Conservation (phyloP, 495 filamentous ascomycete species). For the Penicillium malachiteum region DNA sequence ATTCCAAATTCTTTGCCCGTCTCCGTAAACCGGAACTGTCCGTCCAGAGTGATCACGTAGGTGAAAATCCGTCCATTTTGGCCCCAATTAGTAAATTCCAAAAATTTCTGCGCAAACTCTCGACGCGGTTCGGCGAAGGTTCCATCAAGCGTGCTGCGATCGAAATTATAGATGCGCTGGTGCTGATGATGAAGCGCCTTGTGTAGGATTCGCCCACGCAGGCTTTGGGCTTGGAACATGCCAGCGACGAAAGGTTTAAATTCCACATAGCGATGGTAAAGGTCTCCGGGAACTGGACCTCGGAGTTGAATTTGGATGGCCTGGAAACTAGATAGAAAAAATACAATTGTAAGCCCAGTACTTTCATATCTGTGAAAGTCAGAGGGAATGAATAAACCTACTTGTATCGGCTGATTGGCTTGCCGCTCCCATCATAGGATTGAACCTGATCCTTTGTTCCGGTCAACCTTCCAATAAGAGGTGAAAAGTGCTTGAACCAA, state of each 20-base stretch:
- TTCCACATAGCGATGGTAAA: slow-evolving; percentile 91
- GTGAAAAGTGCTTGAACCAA: slow-evolving; percentile 84
- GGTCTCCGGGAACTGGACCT: slow-evolving; percentile 72
- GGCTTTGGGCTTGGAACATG: slow-evolving; percentile 77
- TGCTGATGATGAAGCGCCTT: slow-evolving; percentile 90
- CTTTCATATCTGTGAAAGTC: too few species aligned
- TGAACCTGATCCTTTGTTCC: slow-evolving; percentile 67
- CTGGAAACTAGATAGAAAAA: slow-evolving; percentile 66
- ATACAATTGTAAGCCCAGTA: neutral
- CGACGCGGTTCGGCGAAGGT: slow-evolving; percentile 52
- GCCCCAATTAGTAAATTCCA: slow-evolving; percentile 83
- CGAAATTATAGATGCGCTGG: slow-evolving; percentile 81
- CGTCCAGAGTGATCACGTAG: slow-evolving; percentile 87
- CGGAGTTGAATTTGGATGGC: slow-evolving; percentile 86
- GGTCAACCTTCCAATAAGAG: slow-evolving; percentile 79
- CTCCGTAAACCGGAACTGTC: slow-evolving; percentile 83
- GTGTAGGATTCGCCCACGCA: slow-evolving; percentile 76
- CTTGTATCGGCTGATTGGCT: slow-evolving; percentile 68
- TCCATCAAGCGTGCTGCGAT: slow-evolving; percentile 69
- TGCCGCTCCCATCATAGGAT: slow-evolving; percentile 44
- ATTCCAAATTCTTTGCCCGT: slow-evolving; percentile 94
- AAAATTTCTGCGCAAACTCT: slow-evolving; percentile 72
- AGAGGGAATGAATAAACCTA: slow-evolving; percentile 33
- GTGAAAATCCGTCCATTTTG: slow-evolving; percentile 85
- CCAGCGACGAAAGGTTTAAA: slow-evolving; percentile 86